A percentile compares a stretch with the other conserved stretches of the same genome.
Evolutionary conservation across 2,329 filamentous ascomycete species (phyloP).

Genomic region (Alternaria brassicicola): DNA sequence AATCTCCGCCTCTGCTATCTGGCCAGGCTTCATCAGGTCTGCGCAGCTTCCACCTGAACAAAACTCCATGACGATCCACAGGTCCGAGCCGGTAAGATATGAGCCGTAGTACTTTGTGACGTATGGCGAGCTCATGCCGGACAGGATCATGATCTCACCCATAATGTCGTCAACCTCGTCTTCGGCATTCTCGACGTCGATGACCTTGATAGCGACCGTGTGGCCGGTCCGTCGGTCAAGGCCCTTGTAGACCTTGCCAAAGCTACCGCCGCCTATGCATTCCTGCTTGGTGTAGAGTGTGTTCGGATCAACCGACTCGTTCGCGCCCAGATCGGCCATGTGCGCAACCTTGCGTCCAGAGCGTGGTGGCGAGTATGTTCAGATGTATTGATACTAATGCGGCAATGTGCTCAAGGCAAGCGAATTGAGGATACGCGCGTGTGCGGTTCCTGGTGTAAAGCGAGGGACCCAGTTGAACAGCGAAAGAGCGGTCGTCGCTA

Average conservation of each 20-base stretch:
- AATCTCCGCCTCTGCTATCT: conserved; percentile 93
- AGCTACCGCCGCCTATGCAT: conserved; percentile 87
- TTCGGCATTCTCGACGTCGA: conserved; percentile 98
- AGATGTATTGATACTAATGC: background rate
- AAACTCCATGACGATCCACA: conserved; percentile 99
- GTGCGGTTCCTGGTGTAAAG: conserved; percentile 3
- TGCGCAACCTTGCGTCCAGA: background rate
- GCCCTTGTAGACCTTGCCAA: conserved; percentile 98
- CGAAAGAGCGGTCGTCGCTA: conserved; percentile 10
- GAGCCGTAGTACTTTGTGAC: conserved; percentile 98
- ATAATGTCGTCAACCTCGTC: conserved; percentile 99
- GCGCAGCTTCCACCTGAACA: conserved; percentile 96
- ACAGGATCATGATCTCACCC: conserved; percentile 96
- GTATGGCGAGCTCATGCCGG: conserved; percentile 92
- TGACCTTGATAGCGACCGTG: conserved; percentile 96
- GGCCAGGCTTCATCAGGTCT: conserved; percentile 91
- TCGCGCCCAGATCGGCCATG: conserved; percentile 40
- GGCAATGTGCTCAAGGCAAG: background rate
- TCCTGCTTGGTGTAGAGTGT: conserved; percentile 82
- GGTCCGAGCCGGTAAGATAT: conserved; percentile 90
- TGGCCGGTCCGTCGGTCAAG: conserved; percentile 93
- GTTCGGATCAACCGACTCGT: conserved; percentile 77
- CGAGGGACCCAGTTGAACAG: conserved; percentile 3
- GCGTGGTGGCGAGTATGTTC: background rate
- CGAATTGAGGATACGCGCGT: background rate